phyloP scores from a whole-genome alignment of 169 alveolate genomes.

The Babesia divergens region DNA sequence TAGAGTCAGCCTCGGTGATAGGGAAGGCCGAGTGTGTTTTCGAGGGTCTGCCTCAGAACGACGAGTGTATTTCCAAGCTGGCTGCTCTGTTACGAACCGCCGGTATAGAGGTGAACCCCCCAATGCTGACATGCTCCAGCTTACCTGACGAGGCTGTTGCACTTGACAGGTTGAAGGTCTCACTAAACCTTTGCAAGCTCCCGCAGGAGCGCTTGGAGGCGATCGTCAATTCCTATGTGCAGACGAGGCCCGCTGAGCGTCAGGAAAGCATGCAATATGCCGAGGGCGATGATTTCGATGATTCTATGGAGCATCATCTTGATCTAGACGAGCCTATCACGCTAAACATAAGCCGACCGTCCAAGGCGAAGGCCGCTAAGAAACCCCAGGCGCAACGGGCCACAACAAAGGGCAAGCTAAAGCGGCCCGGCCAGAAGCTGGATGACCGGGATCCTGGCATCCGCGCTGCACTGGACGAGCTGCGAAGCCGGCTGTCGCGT shows the following conservation, averaged over 20 bases:
- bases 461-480: not conserved
- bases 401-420: not conserved
- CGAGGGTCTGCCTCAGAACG: constrained; percentile 5
- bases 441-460: not conserved
- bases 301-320: not conserved
- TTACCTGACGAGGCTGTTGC: not conserved
- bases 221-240: not conserved
- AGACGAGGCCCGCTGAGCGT: not conserved
- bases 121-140: constrained; percentile 5
- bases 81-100: not conserved
- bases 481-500: not conserved
- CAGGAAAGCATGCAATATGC: not conserved
- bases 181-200: constrained; percentile 20
- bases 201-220: constrained; percentile 8
- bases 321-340: constrained; percentile 2
- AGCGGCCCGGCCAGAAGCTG: not conserved
- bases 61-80: not conserved
- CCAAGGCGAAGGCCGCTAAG: not conserved
- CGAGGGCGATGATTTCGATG: constrained; percentile 1
- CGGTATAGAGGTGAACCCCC: constrained; percentile 13
- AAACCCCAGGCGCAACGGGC: not conserved
- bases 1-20: constrained; percentile 18
- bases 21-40: constrained; percentile 21
- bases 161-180: constrained; percentile 15
- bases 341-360: not conserved